phyloP scores from a whole-genome alignment of 2,329 filamentous ascomycete species.

The Hirsutella thompsonii region DNA sequence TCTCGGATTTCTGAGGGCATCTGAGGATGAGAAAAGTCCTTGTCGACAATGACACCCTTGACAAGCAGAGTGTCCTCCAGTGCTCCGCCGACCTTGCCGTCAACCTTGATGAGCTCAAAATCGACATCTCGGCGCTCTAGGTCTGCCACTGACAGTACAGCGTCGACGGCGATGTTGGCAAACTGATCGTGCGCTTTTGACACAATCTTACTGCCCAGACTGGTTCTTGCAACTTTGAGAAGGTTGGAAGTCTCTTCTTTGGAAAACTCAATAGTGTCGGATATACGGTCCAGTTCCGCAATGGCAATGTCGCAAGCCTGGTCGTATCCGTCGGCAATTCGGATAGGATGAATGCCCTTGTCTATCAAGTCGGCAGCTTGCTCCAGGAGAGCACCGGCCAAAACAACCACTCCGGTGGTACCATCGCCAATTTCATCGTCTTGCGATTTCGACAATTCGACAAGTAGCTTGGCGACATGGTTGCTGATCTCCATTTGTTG shows the following conservation, averaged over 20 bases:
- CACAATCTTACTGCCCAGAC: conserved; percentile 96
- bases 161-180: conserved; percentile 91
- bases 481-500: conserved; percentile 99
- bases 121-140: conserved; percentile 94
- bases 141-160: conserved; percentile 91
- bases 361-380: conserved; percentile 97
- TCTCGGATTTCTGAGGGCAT: conserved; percentile 94
- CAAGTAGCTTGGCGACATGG: conserved; percentile 92
- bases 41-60: conserved; percentile 97
- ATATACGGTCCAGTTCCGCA: conserved; percentile 82
- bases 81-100: conserved; percentile 90
- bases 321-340: conserved; percentile 97
- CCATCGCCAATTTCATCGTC: conserved; percentile 98
- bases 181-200: conserved; percentile 99
- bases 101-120: conserved; percentile 98
- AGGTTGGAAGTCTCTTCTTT: conserved; percentile 73
- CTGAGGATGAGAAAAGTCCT: conserved; percentile 98
- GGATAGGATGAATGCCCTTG: conserved; percentile 98
- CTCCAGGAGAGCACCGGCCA: conserved; percentile 88
- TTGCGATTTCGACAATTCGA: conserved; percentile 95
- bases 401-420: conserved; percentile 91
- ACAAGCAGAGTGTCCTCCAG: conserved; percentile 90
- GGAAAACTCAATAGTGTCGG: conserved; percentile 79
- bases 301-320: conserved; percentile 95
- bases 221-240: conserved; percentile 88